Base-by-base conservation (phyloP, 129 eudicot species). In the Cynara cardunculus region DNA sequence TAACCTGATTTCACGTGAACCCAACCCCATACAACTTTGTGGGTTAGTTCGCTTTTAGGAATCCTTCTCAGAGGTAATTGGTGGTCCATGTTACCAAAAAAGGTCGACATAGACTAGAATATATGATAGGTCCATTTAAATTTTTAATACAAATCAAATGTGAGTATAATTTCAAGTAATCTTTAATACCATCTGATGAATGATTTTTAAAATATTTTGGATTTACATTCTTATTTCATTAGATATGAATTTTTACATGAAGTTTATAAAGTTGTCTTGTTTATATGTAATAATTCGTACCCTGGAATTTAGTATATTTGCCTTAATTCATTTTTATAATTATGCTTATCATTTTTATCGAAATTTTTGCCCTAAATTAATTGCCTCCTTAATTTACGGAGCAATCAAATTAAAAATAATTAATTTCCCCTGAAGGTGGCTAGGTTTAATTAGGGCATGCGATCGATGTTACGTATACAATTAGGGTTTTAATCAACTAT, bases 231-330 rank as follows among this genome's bases (percentile, higher is more conserved):
- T 56, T n/a, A 56, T 56, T 56, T 56, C 64, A 19, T 56, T 56
- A 5, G 9, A n/a, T 56, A 56, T 56, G 65, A 78, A 69, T 26
- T 24, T 22, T 49, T 28, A 44, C 69, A 79, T 78, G 41, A 34
- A 25, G 19, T 18, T 31, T 46, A 46, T 5, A 80, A 72, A 71
- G 28, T 30, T 7, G 7, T 75, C 19, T 62, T 75, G 12, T 49
- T 49, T 12, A 34, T 34, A n/a, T n/a, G n/a, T n/a, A 34, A 72
- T 64, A 73, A 39, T 69, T 34, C 25, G 22, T n/a, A 5, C 76
- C 85, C 77, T 53, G 64, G 37, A 32, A 69, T 16, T 68, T 76
- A 18, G 77, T 75, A 32, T 75, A 34, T 75, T n/a, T 82, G 41
- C 70, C 76, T 75, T 32, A 46, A 76, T 70, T 69, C 16, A 19